These are phyloP conservation scores for Erucastrum elatum DNA, from an alignment of 345 rosid genomes.

Conservation along the genomic window DNA sequence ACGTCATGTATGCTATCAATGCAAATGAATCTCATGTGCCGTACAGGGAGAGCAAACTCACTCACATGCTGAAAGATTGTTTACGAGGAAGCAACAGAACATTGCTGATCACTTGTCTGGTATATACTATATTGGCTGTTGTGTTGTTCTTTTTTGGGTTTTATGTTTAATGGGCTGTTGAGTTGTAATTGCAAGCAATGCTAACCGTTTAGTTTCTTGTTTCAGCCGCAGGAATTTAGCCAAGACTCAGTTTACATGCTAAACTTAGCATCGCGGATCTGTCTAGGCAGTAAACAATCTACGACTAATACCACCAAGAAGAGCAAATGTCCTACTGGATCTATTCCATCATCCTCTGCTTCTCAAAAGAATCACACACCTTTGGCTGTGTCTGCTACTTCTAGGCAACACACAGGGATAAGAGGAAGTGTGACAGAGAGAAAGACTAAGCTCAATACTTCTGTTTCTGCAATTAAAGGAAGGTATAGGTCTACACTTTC, in stretches of 20 bases:
- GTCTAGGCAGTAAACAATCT: constrained; percentile 39
- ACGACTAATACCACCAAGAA: constrained; percentile 44
- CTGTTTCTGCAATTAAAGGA: constrained; percentile 40
- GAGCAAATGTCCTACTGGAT: constrained; percentile 42
- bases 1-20: constrained; percentile 64
- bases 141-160: not conserved
- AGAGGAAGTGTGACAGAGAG: constrained; percentile 37
- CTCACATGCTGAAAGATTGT: constrained; percentile 71
- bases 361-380: constrained; percentile 7
- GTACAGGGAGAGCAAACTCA: constrained; percentile 75
- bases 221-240: constrained; percentile 60
- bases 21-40: constrained; percentile 66
- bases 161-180: not conserved
- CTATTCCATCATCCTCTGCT: constrained; percentile 19
- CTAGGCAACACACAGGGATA: constrained; percentile 42
- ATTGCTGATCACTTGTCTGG: constrained; percentile 70
- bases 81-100: constrained; percentile 51
- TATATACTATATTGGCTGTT: constrained; percentile 25
- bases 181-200: constrained; percentile 12
- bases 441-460: constrained; percentile 42
- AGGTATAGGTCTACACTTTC: constrained; percentile 15
- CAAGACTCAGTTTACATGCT: constrained; percentile 69
- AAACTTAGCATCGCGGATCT: constrained; percentile 66
- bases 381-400: constrained; percentile 36
- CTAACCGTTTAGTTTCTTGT: constrained; percentile 9